Percentiles rank a stretch among this genome's conserved stretches.
These are phyloP conservation scores for Chrysoporthe cubensis DNA, from an alignment of 2,329 filamentous ascomycete genomes.

Conservation along the genomic window DNA sequence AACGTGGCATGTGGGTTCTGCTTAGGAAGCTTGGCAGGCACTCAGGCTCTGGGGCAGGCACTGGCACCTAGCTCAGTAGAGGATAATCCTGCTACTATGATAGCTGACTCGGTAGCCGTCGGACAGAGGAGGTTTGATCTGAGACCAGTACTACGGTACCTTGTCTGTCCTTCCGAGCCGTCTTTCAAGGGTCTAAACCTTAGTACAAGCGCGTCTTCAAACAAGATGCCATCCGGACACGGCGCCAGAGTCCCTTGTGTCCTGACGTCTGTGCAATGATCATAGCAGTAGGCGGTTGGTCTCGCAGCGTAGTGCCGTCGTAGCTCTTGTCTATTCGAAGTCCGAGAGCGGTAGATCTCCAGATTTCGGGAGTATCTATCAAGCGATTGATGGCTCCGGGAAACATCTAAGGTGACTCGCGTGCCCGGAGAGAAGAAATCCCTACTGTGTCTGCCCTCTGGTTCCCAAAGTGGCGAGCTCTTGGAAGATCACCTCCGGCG, in stretches of 20 bases:
- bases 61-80: not conserved
- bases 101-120: not conserved
- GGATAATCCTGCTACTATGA: not conserved
- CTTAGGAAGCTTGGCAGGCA: not conserved
- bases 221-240: not conserved
- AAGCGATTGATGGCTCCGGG: not conserved
- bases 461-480: not conserved
- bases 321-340: not conserved
- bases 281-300: not conserved
- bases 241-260: not conserved
- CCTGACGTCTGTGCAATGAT: not conserved
- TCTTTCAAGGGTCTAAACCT: not conserved
- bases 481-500: no score
- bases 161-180: not conserved
- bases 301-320: not conserved
- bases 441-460: not conserved
- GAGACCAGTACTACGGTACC: not conserved
- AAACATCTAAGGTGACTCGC: not conserved
- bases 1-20: slow-evolving; percentile 11
- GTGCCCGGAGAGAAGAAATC: not conserved
- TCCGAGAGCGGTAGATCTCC: not conserved
- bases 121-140: not conserved
- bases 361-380: not conserved
- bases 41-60: not conserved
- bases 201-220: not conserved